A percentile compares a stretch with the other conserved stretches of the same genome.
Conservation (phyloP, 306 rosid genomes). For the Cicer judaicum region DNA sequence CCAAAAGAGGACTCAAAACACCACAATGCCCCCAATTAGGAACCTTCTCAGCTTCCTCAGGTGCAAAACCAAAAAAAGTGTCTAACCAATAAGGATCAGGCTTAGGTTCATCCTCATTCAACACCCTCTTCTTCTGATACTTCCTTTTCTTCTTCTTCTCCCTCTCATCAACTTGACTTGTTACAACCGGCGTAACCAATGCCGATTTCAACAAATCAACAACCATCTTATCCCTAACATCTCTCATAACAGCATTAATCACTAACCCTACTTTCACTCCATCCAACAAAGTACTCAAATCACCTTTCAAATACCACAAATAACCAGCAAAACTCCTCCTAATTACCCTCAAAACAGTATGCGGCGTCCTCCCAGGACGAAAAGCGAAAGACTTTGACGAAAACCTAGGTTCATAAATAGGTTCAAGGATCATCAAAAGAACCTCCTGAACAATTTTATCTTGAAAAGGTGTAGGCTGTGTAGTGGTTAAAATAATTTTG, state of each 20-base stretch:
- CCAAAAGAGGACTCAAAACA: constrained; percentile 80
- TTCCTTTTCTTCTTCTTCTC: constrained; percentile 73
- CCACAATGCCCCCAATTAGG: constrained; percentile 98
- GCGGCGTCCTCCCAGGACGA: constrained; percentile 82
- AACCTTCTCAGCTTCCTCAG: constrained; percentile 82
- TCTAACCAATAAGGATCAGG: constrained; percentile 98
- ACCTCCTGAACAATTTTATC: constrained; percentile 89
- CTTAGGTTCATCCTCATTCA: constrained; percentile 95
- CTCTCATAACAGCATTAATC: constrained; percentile 82
- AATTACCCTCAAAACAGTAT: constrained; percentile 77
- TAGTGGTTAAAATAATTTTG: constrained; percentile 72
- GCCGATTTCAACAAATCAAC: constrained; percentile 83
- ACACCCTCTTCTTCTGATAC: constrained; percentile 92
- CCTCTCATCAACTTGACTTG: constrained; percentile 55
- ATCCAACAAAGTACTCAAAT: constrained; percentile 79
- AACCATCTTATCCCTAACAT: constrained; percentile 83
- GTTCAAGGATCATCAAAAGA: constrained; percentile 78
- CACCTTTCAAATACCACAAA: constrained; percentile 88
- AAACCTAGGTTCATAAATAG: constrained; percentile 79
- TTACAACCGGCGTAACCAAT: constrained; percentile 71
- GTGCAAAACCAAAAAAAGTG: constrained; percentile 86
- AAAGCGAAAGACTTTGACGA: constrained; percentile 72
- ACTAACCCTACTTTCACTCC: constrained; percentile 81
- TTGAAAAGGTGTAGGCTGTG: constrained; percentile 83
- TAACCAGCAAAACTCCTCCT: constrained; percentile 85